These are phyloP conservation scores for Botryotinia globosa DNA, from an alignment of 2,329 filamentous ascomycete species.

Conservation along the genomic window DNA sequence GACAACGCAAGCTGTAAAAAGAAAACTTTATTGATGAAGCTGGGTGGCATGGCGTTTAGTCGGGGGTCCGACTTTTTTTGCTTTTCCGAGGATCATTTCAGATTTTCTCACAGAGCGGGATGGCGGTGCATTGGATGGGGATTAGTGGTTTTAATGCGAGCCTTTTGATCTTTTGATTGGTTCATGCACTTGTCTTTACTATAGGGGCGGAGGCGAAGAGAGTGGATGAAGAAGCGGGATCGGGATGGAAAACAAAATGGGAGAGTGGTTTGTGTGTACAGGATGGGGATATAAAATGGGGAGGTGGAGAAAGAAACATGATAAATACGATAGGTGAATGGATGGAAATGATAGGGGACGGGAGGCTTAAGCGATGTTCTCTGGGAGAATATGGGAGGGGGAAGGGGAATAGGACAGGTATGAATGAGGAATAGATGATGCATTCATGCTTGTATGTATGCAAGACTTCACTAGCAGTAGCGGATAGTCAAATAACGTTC, in stretches of 20 bases:
- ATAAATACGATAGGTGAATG: conserved; percentile 3
- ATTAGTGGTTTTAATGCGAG: conserved; percentile 5
- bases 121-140: conserved; percentile 10
- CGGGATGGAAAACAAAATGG: neutral
- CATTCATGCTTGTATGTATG: neutral
- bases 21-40: conserved; percentile 15
- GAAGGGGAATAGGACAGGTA: neutral
- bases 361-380: neutral
- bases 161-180: conserved; percentile 4
- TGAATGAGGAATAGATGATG: neutral
- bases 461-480: conserved; percentile 7
- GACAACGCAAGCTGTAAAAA: conserved; percentile 9
- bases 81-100: neutral
- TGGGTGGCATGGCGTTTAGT: conserved; percentile 11
- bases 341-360: neutral
- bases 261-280: neutral
- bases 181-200: conserved; percentile 10
- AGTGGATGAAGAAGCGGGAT: neutral
- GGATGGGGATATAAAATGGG: neutral
- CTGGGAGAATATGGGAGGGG: neutral
- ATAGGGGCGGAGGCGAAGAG: neutral
- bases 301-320: neutral
- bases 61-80: neutral
- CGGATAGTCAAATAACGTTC: neutral
- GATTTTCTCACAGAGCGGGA: neutral